Conservation (phyloP, 2,329 filamentous ascomycete genomes). For the Podosphaera aphanis region DNA sequence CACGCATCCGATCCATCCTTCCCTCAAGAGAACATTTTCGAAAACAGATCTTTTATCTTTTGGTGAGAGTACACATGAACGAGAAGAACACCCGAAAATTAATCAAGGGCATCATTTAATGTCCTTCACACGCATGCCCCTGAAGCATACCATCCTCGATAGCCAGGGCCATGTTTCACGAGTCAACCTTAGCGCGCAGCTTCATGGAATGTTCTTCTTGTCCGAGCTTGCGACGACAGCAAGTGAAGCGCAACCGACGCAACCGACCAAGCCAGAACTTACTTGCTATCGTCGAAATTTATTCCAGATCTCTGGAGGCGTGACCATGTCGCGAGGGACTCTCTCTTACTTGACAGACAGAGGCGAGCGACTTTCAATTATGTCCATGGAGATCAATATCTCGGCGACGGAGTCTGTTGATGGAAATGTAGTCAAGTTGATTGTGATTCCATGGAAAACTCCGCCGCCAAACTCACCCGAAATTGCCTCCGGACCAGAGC, state of each 20-base stretch:
- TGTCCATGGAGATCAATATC: constrained; percentile 64
- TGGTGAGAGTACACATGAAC: constrained; percentile 11
- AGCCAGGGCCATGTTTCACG: constrained; percentile 24
- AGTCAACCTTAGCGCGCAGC: constrained; percentile 37
- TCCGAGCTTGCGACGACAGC: constrained; percentile 32
- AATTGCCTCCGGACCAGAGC: constrained; percentile 41
- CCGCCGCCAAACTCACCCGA: constrained; percentile 59
- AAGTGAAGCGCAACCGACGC: constrained; percentile 27
- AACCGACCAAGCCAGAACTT: constrained; percentile 45
- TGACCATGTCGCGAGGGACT: constrained; percentile 56
- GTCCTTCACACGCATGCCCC: constrained; percentile 13
- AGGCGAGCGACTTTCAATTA: constrained; percentile 63
- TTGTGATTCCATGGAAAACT: constrained; percentile 95
- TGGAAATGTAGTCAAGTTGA: constrained; percentile 73
- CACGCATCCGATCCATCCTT: background rate
- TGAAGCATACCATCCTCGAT: constrained; percentile 26
- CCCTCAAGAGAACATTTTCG: constrained; percentile 15
- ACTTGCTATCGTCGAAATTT: constrained; percentile 91
- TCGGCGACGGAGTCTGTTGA: constrained; percentile 90
- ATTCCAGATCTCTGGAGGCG: constrained; percentile 82
- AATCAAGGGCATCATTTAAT: constrained; percentile 16
- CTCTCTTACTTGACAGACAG: constrained; percentile 64
- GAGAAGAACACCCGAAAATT: constrained; percentile 16
- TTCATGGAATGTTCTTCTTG: constrained; percentile 76
- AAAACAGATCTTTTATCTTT: constrained; percentile 12